Conservation (phyloP, 305 asterid genomes). For the Plantago coronopus region DNA sequence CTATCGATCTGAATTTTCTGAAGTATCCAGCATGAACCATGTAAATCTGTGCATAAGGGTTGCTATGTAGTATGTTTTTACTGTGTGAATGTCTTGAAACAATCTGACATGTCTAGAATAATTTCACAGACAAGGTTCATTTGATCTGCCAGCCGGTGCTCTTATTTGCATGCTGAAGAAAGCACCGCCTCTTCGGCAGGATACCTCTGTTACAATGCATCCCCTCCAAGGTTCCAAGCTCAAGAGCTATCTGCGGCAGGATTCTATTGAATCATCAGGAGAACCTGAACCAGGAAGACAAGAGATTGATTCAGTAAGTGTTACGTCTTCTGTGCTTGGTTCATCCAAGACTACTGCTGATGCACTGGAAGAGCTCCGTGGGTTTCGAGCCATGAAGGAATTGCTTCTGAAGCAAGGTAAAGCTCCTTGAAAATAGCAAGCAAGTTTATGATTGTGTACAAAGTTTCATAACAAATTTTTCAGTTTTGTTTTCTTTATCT, state of each 20-base stretch:
- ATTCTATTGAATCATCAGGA: slow-evolving; percentile 23
- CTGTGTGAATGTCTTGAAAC: slow-evolving; percentile 2
- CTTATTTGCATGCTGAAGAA: slow-evolving; percentile 63
- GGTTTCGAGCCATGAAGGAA: slow-evolving; percentile 43
- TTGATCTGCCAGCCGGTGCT: slow-evolving; percentile 57
- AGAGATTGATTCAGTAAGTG: slow-evolving; percentile 23
- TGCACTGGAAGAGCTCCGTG: slow-evolving; percentile 65
- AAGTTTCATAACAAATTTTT: slow-evolving; percentile 1
- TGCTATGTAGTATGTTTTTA: background rate
- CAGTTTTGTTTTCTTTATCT: slow-evolving; percentile 1
- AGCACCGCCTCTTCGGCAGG: slow-evolving; percentile 66
- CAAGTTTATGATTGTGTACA: slow-evolving; percentile 1
- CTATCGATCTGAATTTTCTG: no score
- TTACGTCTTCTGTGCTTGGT: slow-evolving; percentile 35
- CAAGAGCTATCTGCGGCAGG: slow-evolving; percentile 21
- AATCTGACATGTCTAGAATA: slow-evolving; percentile 20
- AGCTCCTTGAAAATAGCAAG: slow-evolving; percentile 22
- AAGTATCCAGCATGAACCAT: no score
- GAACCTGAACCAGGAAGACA: slow-evolving; percentile 23
- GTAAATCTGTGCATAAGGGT: no score
- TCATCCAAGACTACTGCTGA: slow-evolving; percentile 52
- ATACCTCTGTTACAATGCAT: slow-evolving; percentile 26
- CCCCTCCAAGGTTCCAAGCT: slow-evolving; percentile 31
- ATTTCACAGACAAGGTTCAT: slow-evolving; percentile 46
- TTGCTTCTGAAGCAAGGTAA: slow-evolving; percentile 40